These are phyloP conservation scores for Globisporangium echinulatum DNA, from an alignment of 352 stramenopile genomes.

Conservation along the genomic window DNA sequence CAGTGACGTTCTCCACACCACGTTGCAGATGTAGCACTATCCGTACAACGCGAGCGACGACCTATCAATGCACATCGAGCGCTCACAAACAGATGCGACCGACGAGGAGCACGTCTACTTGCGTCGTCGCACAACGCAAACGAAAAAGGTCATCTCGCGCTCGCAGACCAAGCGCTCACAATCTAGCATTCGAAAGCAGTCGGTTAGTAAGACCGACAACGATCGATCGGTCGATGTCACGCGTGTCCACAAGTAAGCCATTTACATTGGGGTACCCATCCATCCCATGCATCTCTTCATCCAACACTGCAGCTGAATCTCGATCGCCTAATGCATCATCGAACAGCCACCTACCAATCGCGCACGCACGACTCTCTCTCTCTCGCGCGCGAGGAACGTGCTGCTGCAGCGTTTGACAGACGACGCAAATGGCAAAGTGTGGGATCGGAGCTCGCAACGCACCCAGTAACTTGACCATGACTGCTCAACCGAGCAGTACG, in stretches of 20 bases:
- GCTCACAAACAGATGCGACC: slow-evolving; percentile 36
- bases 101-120: slow-evolving; percentile 51
- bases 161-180: slow-evolving; percentile 17
- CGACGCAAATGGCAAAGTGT: no score
- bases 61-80: slow-evolving; percentile 45
- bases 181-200: slow-evolving; percentile 4
- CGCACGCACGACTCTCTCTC: no score
- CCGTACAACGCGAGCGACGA: slow-evolving; percentile 25
- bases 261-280: no score
- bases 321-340: no score
- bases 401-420: no score
- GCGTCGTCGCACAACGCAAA: slow-evolving; percentile 55
- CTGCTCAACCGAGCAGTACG: no score
- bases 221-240: slow-evolving; percentile 1
- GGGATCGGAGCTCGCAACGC: no score
- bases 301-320: background rate
- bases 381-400: no score
- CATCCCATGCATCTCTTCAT: no score
- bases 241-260: background rate
- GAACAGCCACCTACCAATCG: no score
- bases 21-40: slow-evolving; percentile 47
- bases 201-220: slow-evolving; percentile 1
- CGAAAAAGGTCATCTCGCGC: slow-evolving; percentile 43
- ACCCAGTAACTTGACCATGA: no score
- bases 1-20: slow-evolving; percentile 21